Evolutionary conservation across 768 basidiomycete species (phyloP).

Genomic region (Xerocomus potaroensis): DNA sequence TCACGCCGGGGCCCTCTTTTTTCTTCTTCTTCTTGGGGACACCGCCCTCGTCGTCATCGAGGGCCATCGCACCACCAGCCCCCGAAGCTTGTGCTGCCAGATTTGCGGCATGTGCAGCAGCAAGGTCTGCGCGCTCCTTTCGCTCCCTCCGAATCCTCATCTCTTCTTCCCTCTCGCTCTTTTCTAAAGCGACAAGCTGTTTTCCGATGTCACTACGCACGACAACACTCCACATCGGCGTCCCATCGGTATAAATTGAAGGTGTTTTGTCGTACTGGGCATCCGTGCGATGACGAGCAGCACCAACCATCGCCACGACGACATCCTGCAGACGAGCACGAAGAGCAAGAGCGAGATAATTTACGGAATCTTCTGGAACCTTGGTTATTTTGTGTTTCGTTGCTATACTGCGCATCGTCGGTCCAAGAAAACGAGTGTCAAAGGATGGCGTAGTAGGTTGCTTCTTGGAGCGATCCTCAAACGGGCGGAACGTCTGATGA

Average conservation of each 20-base stretch:
- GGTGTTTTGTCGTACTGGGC: slow-evolving; percentile 66
- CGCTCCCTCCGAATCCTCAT: slow-evolving; percentile 67
- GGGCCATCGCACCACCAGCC: slow-evolving; percentile 20
- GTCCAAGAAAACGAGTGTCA: slow-evolving; percentile 58
- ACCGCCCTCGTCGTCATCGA: slow-evolving; percentile 48
- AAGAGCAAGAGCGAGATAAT: slow-evolving; percentile 76
- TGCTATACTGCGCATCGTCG: slow-evolving; percentile 65
- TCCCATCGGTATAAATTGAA: slow-evolving; percentile 58
- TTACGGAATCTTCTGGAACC: slow-evolving; percentile 66
- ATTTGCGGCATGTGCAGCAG: slow-evolving; percentile 64
- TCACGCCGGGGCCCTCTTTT: slow-evolving; percentile 79
- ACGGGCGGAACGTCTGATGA: slow-evolving; percentile 58
- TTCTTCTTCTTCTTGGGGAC: slow-evolving; percentile 78
- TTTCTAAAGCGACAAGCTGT: slow-evolving; percentile 71
- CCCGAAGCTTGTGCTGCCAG: slow-evolving; percentile 54
- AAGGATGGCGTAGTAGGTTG: slow-evolving; percentile 69
- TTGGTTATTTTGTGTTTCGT: slow-evolving; percentile 64
- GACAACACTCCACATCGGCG: slow-evolving; percentile 79
- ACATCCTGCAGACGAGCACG: slow-evolving; percentile 71
- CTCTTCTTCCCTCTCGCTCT: slow-evolving; percentile 82
- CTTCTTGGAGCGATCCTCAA: slow-evolving; percentile 76
- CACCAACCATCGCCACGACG: slow-evolving; percentile 61
- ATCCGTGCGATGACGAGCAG: slow-evolving; percentile 64
- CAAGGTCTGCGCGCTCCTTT: slow-evolving; percentile 70
- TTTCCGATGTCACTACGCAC: slow-evolving; percentile 79